Conservation (phyloP, 75 land plant species). For the Sequoia sempervirens region DNA sequence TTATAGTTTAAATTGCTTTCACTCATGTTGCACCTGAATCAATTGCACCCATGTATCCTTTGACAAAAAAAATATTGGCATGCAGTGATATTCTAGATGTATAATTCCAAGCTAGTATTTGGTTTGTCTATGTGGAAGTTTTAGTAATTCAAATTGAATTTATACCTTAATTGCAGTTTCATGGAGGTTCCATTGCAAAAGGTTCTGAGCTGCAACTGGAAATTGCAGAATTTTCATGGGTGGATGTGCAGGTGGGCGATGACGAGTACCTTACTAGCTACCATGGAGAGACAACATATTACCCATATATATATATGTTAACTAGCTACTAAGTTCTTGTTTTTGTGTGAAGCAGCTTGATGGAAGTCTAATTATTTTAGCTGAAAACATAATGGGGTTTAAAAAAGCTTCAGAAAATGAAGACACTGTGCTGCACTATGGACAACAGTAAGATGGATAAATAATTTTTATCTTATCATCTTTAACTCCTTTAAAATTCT, state of each 20-base stretch:
- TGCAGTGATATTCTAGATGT: neutral
- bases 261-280: neutral
- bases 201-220: conserved; percentile 94
- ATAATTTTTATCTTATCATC: neutral
- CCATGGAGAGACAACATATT: neutral
- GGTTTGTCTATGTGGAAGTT: neutral
- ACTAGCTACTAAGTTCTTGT: neutral
- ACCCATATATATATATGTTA: neutral
- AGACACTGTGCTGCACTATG: conserved; percentile 67
- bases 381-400: conserved; percentile 82
- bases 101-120: neutral
- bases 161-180: conserved; percentile 40
- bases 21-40: neutral
- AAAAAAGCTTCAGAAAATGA: conserved; percentile 22
- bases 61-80: neutral
- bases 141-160: neutral
- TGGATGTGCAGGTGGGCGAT: conserved; percentile 69
- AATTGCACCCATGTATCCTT: neutral
- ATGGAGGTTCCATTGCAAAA: conserved; percentile 73
- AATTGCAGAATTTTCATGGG: conserved; percentile 87
- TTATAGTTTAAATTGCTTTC: neutral
- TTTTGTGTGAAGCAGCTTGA: conserved; percentile 52
- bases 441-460: conserved; percentile 43
- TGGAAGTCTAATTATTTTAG: conserved; percentile 76
- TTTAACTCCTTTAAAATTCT: neutral